Conservation (phyloP, 768 basidiomycete species). For the Leccinum broughii region DNA sequence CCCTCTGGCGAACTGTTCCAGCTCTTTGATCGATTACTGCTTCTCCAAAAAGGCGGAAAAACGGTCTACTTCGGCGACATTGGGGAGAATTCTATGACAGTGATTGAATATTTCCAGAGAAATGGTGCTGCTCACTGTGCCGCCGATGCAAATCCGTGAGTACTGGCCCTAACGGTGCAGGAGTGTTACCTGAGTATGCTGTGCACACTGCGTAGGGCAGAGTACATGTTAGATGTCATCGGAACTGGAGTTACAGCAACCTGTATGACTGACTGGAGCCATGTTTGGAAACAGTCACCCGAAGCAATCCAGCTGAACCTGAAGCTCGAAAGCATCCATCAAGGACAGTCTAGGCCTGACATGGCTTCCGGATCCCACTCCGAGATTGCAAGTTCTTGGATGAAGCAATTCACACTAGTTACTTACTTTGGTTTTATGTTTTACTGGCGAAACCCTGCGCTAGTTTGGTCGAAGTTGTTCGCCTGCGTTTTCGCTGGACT, state of each 20-base stretch:
- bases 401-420: conserved; percentile 36
- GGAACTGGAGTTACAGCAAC: conserved; percentile 55
- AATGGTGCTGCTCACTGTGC: conserved; percentile 23
- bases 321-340: conserved; percentile 46
- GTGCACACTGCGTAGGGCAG: conserved; percentile 33
- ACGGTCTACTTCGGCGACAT: conserved; percentile 44
- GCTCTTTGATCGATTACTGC: conserved; percentile 49
- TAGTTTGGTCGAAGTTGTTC: conserved; percentile 41
- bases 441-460: conserved; percentile 44
- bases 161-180: neutral
- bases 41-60: conserved; percentile 54
- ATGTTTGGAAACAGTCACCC: conserved; percentile 45
- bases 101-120: conserved; percentile 27
- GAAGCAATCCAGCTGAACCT: conserved; percentile 39
- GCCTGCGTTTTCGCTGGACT: conserved; percentile 36
- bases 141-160: conserved; percentile 27
- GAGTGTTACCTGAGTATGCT: neutral
- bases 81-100: conserved; percentile 21
- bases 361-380: conserved; percentile 22
- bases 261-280: conserved; percentile 48
- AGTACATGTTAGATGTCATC: conserved; percentile 53
- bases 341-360: conserved; percentile 33
- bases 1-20: conserved; percentile 54
- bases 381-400: conserved; percentile 42
- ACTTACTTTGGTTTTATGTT: conserved; percentile 31